Evolutionary conservation across 306 rosid species (phyloP), one percentile per base, ranked within the genome.

Genomic region (Astragalus membranaceus): DNA sequence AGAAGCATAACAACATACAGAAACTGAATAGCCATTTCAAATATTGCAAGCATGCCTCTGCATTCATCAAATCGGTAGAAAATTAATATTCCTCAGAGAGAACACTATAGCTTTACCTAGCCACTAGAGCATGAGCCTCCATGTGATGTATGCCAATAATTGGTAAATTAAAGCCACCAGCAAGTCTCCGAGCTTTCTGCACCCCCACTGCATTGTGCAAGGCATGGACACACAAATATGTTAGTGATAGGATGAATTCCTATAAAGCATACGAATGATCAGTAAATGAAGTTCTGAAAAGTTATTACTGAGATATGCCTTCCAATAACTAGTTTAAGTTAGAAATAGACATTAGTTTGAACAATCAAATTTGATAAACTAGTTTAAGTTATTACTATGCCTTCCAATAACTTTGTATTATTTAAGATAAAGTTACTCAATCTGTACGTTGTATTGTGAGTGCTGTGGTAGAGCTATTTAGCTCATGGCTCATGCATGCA

Each of bases 111-210:
- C 8, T 59, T 36, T 84, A 90, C 97, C 98, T 94, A 72, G 97
- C 96, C 39, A 94, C 96, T n/a, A 94, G 83, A 79, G 97, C 96
- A 88, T 90, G 96, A 76, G 97, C 98, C 70, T 94, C 98, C 97
- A 90, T 94, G 81, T 94, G 98, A 91, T 94, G 97, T 54, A 94
- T 80, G 72, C 97, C 97, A 78, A 91, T 49, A 44, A 94, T 85
- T 26, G 98, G 98, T 56, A 94, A 81, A 70, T 64, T 78, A 75
- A 75, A 85, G 49, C 70, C 62, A 49, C 96, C 84, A 9, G 97
- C 89, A 78, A 87, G 72, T 80, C 82, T 83, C 20, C 89, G 85
- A 11, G 97, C 97, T 80, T 94, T 94, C 57, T 64, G 92, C 80
- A 91, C 95, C 12, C 99, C 99, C 79, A 94, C 99, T 91, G 82